Conservation (phyloP, 2,329 filamentous ascomycete species). For the Trichoderma guizhouense region DNA sequence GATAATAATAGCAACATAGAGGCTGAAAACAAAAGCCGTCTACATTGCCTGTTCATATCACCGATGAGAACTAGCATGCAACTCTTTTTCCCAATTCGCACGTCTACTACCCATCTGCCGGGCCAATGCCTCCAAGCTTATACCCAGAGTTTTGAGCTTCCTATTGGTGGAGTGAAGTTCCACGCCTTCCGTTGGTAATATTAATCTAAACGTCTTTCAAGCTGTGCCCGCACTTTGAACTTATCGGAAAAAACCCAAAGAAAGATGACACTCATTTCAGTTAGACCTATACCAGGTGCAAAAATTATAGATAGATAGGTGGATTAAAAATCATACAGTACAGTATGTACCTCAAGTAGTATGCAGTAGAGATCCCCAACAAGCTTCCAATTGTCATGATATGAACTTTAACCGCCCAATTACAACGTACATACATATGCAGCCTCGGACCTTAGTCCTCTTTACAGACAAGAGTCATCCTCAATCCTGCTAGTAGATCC, state of each 20-base stretch:
- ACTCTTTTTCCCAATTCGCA: not conserved
- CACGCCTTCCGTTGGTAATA: not conserved
- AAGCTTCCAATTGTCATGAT: not conserved
- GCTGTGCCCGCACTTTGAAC: not conserved
- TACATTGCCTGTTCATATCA: not conserved
- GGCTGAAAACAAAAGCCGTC: not conserved
- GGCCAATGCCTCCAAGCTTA: not conserved
- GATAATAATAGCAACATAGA: not conserved
- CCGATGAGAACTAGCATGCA: not conserved
- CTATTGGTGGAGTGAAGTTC: not conserved
- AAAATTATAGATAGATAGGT: not conserved
- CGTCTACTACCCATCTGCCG: not conserved
- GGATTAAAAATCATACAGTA: not conserved
- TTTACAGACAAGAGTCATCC: not conserved
- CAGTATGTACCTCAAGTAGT: not conserved
- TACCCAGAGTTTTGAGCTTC: not conserved
- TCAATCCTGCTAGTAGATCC: not conserved
- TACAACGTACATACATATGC: not conserved
- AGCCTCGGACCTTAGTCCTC: not conserved
- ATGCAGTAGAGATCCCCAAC: not conserved
- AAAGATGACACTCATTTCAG: not conserved
- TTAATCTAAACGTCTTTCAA: not conserved
- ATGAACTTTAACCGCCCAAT: not conserved
- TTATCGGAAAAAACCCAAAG: not conserved
- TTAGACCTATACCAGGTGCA: not conserved